Base-by-base conservation (phyloP, 768 basidiomycete species). In the Amanita muscaria region DNA sequence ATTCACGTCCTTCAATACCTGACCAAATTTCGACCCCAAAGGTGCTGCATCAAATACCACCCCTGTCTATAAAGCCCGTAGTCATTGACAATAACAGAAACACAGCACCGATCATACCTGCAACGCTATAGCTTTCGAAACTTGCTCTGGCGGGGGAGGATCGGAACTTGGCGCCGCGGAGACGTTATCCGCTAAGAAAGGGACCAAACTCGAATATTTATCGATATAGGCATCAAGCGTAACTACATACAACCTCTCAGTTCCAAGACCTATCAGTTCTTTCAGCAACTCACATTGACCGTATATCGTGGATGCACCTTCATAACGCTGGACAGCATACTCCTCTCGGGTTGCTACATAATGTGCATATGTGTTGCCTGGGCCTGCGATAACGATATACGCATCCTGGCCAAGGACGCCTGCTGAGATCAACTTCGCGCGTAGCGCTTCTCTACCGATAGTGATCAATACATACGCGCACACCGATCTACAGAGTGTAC, bases 161-260 rank as follows among this genome's bases (percentile, higher is more conserved):
- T 83, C 84, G 12, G 82, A 76, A n/a, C 70, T 53, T 15, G 81
- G 78, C 2, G 66, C 58, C 2, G 69, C 73, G 5, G 56, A 54
- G 5, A 69, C 67, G 40, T 62, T 59, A 42, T 78, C 73, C 1
- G 73, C 73, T 19, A 87, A 67, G 67, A 71, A 82, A 3, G 74
- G 68, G 9, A 86, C 74, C 23, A 88, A 69, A 50, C 72, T 76
- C 29, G 70, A 68, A 59, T 87, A 88, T 55, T 80, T 81, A 59
- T 86, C 72, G 47, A 87, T 83, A 56, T 85, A 88, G 2, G 87
- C 80, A 34, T 87, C 84, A n/a, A 88, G 69, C 2, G 83, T 86
- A 51, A 68, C 83, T 86, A 51, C 19, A 48, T 22, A 27, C 18
- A 39, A 38, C 42, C 22, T 34, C 48, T 21, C 38, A 40, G 22